Conservation (phyloP, 306 rosid genomes). For the Cicer pinnatifidum region DNA sequence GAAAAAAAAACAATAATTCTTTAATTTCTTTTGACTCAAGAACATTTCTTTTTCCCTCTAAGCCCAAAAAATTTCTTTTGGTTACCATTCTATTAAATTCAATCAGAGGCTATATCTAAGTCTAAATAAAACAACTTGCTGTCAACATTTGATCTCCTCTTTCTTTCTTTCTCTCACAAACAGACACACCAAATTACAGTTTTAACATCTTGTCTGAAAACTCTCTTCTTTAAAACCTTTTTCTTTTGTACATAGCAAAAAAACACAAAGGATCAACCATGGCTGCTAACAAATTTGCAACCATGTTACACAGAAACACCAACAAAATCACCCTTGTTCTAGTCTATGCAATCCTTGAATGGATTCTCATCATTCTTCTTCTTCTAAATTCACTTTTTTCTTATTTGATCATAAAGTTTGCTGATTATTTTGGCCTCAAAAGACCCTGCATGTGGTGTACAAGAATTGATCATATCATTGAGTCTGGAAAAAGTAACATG, state of each 20-base stretch:
- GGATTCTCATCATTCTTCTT: slow-evolving; percentile 79
- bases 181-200: slow-evolving; percentile 42
- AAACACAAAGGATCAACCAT: slow-evolving; percentile 61
- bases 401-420: slow-evolving; percentile 71
- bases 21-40: slow-evolving; percentile 56
- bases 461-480: slow-evolving; percentile 79
- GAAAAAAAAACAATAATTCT: slow-evolving; percentile 42
- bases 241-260: slow-evolving; percentile 57
- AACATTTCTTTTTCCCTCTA: slow-evolving; percentile 21
- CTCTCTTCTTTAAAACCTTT: slow-evolving; percentile 22
- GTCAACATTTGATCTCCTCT: slow-evolving; percentile 44
- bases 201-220: slow-evolving; percentile 51
- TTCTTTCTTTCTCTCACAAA: slow-evolving; percentile 39
- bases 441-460: slow-evolving; percentile 90
- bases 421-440: slow-evolving; percentile 86
- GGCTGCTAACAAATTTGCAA: slow-evolving; percentile 94
- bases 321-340: slow-evolving; percentile 82
- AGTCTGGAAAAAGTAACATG: slow-evolving; percentile 49
- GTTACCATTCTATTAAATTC: slow-evolving; percentile 60
- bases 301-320: slow-evolving; percentile 78
- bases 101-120: slow-evolving; percentile 43
- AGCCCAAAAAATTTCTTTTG: slow-evolving; percentile 41
- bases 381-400: slow-evolving; percentile 87
- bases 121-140: slow-evolving; percentile 57
- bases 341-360: slow-evolving; percentile 82